A percentile compares a stretch with the other conserved stretches of the same genome.
These are phyloP conservation scores for Musa troglodytarum DNA, from an alignment of 176 grass and related monocot genomes.

Conservation along the genomic window DNA sequence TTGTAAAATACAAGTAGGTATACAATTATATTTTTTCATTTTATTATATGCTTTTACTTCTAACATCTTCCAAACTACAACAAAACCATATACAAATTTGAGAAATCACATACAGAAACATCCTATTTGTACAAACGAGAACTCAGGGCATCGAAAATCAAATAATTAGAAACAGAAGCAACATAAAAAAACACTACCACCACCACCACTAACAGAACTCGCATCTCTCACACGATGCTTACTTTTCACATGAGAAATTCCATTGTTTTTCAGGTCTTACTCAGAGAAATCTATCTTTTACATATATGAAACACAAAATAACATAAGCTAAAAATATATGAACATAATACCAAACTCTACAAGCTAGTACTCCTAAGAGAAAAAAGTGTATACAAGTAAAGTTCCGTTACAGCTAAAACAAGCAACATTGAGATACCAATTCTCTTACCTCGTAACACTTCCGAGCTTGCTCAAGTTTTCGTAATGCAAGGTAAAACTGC, in stretches of 20 bases:
- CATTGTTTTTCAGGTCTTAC: neutral
- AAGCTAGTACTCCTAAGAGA: neutral
- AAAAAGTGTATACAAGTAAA: neutral
- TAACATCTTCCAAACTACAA: no score
- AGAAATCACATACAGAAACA: no score
- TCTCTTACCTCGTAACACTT: slow-evolving; percentile 66
- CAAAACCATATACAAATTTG: no score
- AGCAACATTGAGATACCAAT: neutral
- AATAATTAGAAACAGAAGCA: neutral
- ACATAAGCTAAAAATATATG: neutral
- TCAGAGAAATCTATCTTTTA: neutral
- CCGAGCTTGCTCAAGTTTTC: slow-evolving; percentile 61
- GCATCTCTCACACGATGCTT: neutral
- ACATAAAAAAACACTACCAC: neutral
- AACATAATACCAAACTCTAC: neutral
- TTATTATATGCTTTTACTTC: no score
- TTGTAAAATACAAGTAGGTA: neutral
- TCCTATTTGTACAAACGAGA: neutral
- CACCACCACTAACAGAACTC: neutral
- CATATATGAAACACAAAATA: neutral
- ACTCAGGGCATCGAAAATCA: neutral
- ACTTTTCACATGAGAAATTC: neutral
- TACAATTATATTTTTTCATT: neutral
- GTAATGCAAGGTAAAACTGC: slow-evolving; percentile 53
- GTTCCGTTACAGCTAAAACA: neutral